Base-by-base conservation (phyloP, 2,329 filamentous ascomycete genomes). In the Albophoma yamanashiensis region DNA sequence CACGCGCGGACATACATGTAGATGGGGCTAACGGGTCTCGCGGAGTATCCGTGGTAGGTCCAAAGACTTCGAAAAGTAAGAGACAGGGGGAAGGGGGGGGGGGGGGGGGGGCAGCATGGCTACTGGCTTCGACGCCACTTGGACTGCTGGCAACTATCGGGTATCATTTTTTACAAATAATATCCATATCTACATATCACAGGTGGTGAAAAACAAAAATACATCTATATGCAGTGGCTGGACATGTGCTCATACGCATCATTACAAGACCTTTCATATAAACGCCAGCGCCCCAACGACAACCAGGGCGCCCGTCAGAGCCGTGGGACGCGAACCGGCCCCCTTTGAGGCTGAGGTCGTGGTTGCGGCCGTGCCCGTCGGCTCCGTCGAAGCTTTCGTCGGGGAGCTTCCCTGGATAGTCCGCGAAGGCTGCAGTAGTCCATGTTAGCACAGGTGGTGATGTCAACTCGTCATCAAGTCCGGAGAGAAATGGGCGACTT, bases 291-390 rank as follows among this genome's bases (percentile, higher is more conserved):
- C 45, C 7, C 56, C 60, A 2, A 61, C 6, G 9, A 40, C 57
- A 12, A 39, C 22, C 45, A 60, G 38, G 34, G 62, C 12, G 4
- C 57, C 25, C 27, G 53, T 45, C 39, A 53, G 4, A 11, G 60
- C 58, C 34, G 22, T 45, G 36, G 45, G 25, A 14, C 58, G 59
- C 25, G 39, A 55, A 14, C 63, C 61, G 1, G 60, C 66, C 31
- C 58, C 61, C 40, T 65, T 59, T 5, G 56, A 52, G 36, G 43
- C 34, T 14, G 42, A 56, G 9, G 61, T 59, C 17, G 62, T 6
- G 50, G 40, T 11, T n/a, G 40, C 40, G 2, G 50, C 17, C 20
- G 62, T 12, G 25, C 12, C 25, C 25, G 25, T 12, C 25, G 25
- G 15, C 12, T 7, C 3, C 45, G 45, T 31, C 17, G 50, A 11